Evolutionary conservation across 805 yeast species (phyloP), one percentile per base, ranked within the genome.

Genomic region (Metschnikowia anglica): DNA sequence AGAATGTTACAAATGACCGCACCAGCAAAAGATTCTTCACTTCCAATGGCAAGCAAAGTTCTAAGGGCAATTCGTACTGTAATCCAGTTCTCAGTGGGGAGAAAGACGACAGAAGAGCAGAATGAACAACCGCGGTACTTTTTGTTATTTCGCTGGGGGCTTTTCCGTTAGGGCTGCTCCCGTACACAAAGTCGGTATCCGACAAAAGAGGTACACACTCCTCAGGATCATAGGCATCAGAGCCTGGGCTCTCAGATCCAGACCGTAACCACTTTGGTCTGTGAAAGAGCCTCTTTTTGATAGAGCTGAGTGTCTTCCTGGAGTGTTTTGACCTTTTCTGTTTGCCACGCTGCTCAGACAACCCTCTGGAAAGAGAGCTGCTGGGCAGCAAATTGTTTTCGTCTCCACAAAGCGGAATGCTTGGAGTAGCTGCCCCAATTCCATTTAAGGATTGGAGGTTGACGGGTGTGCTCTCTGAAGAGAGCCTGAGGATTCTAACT

Each of bases 201-300:
- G 38, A 25, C n/a, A 34, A 34, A 3, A 5, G 30, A 17, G 23
- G 18, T 1, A 24, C 20, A 15, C 18, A 9, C 8, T 34, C 18
- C 23, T 25, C 23, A 10, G 29, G 20, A 1, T 24, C 38, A 2
- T 13, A 7, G 21, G 9, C 21, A 13, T 3, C 27, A 17, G n/a
- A 10, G 16, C 23, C 21, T 21, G 10, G 27, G n/a, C n/a, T 4
- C n/a, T 23, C 17, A 3, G 1, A 11, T 13, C 12, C 13, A 8
- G 37, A 41, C 40, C 20, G 27, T 9, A 17, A 36, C 26, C 16
- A 31, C 24, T 3, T 33, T n/a, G 16, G 19, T 6, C 13, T 31
- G 9, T 15, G 32, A 3, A 16, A 13, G 15, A 24, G 21, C 26
- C 24, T 21, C 20, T 6, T 36, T 18, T 27, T 28, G 13, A 21